Percentiles rank a stretch among this genome's conserved stretches.
These are phyloP conservation scores for Udeniomyces megalosporus DNA, from an alignment of 768 basidiomycete species.

Conservation along the genomic window DNA sequence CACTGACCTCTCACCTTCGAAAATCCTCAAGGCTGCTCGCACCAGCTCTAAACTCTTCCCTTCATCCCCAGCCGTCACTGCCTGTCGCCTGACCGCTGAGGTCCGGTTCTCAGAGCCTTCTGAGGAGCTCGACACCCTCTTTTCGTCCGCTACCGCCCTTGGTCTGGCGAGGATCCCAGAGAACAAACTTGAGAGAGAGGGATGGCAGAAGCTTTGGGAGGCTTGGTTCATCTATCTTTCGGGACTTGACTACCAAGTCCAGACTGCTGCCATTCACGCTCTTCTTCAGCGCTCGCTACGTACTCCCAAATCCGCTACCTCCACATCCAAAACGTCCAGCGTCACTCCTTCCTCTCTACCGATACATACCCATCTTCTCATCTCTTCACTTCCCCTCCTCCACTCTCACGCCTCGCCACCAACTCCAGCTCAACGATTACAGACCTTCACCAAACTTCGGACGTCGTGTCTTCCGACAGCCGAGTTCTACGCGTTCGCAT, in stretches of 20 bases:
- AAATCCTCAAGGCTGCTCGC: constrained; percentile 3
- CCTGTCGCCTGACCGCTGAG: constrained; percentile 6
- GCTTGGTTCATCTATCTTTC: constrained; percentile 2
- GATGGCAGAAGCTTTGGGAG: constrained; percentile 8
- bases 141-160: not conserved
- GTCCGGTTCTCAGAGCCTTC: not conserved
- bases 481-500: constrained; percentile 12
- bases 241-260: not conserved
- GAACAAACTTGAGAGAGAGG: constrained; percentile 3
- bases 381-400: constrained; percentile 9
- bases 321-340: not conserved
- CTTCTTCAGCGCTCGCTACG: constrained; percentile 7
- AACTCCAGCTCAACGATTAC: not conserved
- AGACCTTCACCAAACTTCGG: not conserved
- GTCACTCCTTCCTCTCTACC: not conserved
- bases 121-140: not conserved
- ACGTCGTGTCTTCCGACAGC: constrained; percentile 8
- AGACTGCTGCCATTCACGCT: not conserved
- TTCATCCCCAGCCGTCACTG: constrained; percentile 1
- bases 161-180: constrained; percentile 3
- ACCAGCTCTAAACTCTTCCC: constrained; percentile 9
- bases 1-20: not conserved
- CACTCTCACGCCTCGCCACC: not conserved
- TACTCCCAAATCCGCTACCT: not conserved
- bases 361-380: constrained; percentile 13